Evolutionary conservation across 148 eudicot genomes (phyloP), one percentile per base, ranked within the genome.

Genomic region (Talinum fruticosum): DNA sequence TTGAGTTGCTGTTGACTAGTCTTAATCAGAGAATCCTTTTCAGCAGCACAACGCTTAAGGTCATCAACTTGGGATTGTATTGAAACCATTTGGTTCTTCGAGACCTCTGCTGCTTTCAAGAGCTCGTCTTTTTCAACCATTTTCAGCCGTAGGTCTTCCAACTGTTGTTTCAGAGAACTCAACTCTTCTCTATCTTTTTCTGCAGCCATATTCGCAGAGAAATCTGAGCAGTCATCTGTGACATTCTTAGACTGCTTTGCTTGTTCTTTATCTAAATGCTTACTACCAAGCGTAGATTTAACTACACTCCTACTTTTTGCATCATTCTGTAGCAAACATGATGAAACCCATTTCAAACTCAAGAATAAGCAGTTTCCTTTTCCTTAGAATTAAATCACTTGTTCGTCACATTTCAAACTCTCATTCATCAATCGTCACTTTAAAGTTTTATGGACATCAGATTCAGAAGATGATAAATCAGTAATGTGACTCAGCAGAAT

Each of bases 41-140:
- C 91, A 81, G 87, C 84, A 79, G 84, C 84, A 72, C 83, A 82
- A 53, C 76, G 87, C 80, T 81, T 90, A 73, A 93, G 81, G 79
- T 90, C 90, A 87, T 93, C 87, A 74, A 87, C 80, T 75, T 91
- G 85, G 78, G 82, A 79, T 69, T 83, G 86, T 49, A 88, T 75
- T 8, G 87, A 80, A 78, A 74, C 83, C 80, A 87, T 65, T 79
- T 91, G 85, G 74, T 75, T 86, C 86, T 90, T 93, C 47, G 86
- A 83, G 44, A 54, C 76, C 77, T 95, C 97, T 16, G 87, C 87
- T 59, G 83, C 87, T 82, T 85, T 85, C 69, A 93, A 81, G 67
- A 91, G 90, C 81, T 91, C 97, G 74, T 91, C 97, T 86, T 93
- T 96, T 78, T 91, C 93, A 36, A 81, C 67, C 73, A 96, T 74